Base-by-base conservation (phyloP, 2,329 filamentous ascomycete genomes). In the Tolypocladium amazonense region DNA sequence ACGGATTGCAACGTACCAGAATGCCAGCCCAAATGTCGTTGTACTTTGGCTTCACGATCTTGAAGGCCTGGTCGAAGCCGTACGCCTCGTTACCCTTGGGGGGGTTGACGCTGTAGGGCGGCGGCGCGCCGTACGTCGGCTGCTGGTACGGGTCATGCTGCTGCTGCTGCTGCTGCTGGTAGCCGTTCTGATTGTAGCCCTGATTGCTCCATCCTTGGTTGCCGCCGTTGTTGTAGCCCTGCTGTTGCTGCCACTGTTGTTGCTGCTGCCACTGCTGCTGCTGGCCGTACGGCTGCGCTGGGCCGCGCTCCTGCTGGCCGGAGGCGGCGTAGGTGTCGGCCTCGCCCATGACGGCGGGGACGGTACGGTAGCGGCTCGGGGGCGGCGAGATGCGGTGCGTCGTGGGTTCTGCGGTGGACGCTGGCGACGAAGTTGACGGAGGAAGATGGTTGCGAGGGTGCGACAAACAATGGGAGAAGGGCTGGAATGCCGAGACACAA, bases 11-110 rank as follows among this genome's bases (percentile, higher is more conserved):
- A 38, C 79, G 20, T 72, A 89, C 87, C 69, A 97, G 76, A 47
- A 95, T 76, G 4, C 88, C 92, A 4, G 92, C 92, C 93, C 92
- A 97, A 33, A 89, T 70, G 71, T 97, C 93, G 68, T 97, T 90
- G 76, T 82, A 96, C 72, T 93, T 95, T n/a, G 91, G 91, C 64
- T 79, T 86, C 57, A 90, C 83, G 58, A 97, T 74, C 73, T 88
- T 88, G 79, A 97, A 97, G 1, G 86, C 84, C 69, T 97, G 83
- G 25, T 93, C 85, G 70, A 95, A 97, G 37, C 76, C 76, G 39
- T 77, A 76, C 69, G 83, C 78, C 58, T 72, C 72, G 50, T 73
- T 70, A 38, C 70, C 65, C 57, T 75, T 69, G 2, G 72, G 71
- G 14, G 73, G 71, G 58, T 73, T 71, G 65, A 73, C 76, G 30